Evolutionary conservation across 768 basidiomycete genomes (phyloP).

Genomic region (Macrocybe gigantea): DNA sequence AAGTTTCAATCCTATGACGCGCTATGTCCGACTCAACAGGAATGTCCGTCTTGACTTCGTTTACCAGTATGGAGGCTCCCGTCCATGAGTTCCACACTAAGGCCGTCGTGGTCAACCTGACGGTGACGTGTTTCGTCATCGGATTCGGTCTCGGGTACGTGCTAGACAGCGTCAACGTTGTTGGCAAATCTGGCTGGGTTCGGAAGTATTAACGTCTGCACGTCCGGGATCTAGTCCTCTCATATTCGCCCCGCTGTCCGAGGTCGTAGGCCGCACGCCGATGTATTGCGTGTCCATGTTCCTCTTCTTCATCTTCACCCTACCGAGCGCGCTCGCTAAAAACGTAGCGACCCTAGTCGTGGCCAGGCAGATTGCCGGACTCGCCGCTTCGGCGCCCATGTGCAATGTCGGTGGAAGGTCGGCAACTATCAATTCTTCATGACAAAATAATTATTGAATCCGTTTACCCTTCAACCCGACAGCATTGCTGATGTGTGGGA

Average conservation of each 20-base stretch:
- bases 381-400: constrained; percentile 34
- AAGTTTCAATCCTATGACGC: constrained; percentile 8
- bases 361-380: constrained; percentile 26
- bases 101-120: constrained; percentile 34
- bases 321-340: constrained; percentile 37
- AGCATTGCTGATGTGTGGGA: constrained; percentile 37
- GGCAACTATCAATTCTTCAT: background rate
- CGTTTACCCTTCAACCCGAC: background rate
- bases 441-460: too few species aligned
- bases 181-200: too few species aligned
- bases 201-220: constrained; percentile 9
- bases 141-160: constrained; percentile 35
- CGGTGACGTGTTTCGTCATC: constrained; percentile 36
- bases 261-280: constrained; percentile 30
- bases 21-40: too few species aligned
- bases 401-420: constrained; percentile 39
- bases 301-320: constrained; percentile 39
- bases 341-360: constrained; percentile 40
- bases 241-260: constrained; percentile 32
- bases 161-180: too few species aligned
- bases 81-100: constrained; percentile 22
- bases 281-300: constrained; percentile 32
- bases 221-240: constrained; percentile 25
- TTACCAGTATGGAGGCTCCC: constrained; percentile 25
- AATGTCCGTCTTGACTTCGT: background rate